Evolutionary conservation across 2,329 filamentous ascomycete genomes (phyloP).

Genomic region (Trematosphaeria pertusa): DNA sequence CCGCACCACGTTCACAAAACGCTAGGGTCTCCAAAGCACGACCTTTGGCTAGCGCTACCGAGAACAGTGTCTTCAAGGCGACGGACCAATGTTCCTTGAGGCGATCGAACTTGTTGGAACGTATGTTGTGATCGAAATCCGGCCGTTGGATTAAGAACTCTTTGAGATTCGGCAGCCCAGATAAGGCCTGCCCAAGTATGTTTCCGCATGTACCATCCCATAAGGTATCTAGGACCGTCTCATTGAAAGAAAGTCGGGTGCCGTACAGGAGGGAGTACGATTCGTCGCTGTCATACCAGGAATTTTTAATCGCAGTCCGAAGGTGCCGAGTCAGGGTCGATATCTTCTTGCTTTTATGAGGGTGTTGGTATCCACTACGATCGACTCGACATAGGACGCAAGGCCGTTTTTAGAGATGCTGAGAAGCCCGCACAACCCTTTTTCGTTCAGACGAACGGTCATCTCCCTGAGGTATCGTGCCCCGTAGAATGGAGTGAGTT

Average conservation of each 20-base stretch:
- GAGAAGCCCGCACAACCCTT: no score
- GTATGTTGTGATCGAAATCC: neutral
- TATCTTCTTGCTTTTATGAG: no score
- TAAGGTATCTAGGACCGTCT: neutral
- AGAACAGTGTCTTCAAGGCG: neutral
- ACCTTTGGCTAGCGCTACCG: neutral
- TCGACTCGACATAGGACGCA: no score
- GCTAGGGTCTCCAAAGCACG: neutral
- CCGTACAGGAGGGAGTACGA: no score
- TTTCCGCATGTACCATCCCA: neutral
- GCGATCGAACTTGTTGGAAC: neutral
- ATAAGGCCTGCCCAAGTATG: neutral
- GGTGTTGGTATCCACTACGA: no score
- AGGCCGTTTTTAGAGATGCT: no score
- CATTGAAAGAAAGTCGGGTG: neutral
- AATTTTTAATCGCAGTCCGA: no score
- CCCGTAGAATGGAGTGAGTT: no score
- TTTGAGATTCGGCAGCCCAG: neutral
- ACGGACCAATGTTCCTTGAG: neutral
- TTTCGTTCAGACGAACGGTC: no score
- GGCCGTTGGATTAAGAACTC: neutral
- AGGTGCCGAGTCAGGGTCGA: no score
- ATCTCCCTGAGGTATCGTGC: no score
- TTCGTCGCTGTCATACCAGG: no score
- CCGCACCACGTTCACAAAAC: neutral